Conservation (phyloP, 805 yeast genomes). For the Myxozyma nipponensis region DNA sequence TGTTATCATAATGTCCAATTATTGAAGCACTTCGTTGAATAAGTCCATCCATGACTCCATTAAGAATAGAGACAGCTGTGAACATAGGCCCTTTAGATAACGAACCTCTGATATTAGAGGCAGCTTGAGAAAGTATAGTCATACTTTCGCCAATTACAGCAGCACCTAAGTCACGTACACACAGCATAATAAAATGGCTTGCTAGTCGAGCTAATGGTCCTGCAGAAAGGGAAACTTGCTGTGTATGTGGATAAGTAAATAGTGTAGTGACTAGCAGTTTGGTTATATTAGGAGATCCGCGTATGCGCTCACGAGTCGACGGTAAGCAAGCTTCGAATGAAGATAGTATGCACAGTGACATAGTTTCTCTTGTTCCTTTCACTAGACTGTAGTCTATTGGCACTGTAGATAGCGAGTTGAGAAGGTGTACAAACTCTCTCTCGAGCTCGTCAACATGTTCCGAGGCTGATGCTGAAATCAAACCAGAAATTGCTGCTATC, state of each 20-base stretch:
- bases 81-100: slow-evolving; percentile 6
- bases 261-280: not conserved
- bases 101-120: not conserved
- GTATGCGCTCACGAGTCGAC: not conserved
- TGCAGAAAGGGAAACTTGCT: slow-evolving; percentile 2
- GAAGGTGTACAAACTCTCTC: slow-evolving; percentile 4
- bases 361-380: not conserved
- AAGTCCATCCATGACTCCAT: slow-evolving; percentile 14
- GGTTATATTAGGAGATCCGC: slow-evolving; percentile 1
- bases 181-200: slow-evolving; percentile 2
- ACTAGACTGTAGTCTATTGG: not conserved
- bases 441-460: slow-evolving; percentile 3
- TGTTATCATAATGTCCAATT: not conserved
- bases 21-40: slow-evolving; percentile 1
- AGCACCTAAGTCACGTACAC: not conserved
- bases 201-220: slow-evolving; percentile 12
- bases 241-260: slow-evolving; percentile 1
- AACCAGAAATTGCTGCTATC: slow-evolving; percentile 13
- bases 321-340: slow-evolving; percentile 3
- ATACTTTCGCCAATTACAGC: not conserved
- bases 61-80: slow-evolving; percentile 10
- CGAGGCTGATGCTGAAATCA: slow-evolving; percentile 4
- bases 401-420: not conserved
- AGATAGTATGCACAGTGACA: slow-evolving; percentile 4
- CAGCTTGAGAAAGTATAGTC: not conserved